Conservation (phyloP, 805 yeast species). For the Nakazawaea populi region DNA sequence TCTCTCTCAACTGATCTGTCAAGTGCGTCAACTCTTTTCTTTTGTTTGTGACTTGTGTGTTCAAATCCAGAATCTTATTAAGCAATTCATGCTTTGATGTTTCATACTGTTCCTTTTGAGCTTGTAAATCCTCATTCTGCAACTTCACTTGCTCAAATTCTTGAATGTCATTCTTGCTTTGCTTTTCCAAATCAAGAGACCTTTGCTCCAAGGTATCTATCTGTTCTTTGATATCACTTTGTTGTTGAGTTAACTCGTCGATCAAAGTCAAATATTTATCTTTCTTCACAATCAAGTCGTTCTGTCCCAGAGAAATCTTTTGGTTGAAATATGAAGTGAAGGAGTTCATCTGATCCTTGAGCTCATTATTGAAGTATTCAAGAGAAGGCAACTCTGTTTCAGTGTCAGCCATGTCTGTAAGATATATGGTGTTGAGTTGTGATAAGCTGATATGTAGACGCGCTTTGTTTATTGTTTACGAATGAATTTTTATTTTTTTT, state of each 20-base stretch:
- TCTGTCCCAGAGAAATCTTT: neutral
- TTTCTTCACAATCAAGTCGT: conserved; percentile 1
- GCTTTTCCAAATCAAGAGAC: neutral
- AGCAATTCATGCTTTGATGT: neutral
- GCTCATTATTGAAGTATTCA: conserved; percentile 8
- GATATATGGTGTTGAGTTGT: too few relatives aligned
- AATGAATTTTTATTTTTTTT: too few relatives aligned
- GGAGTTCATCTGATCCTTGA: conserved; percentile 2
- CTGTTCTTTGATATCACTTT: neutral
- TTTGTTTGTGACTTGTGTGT: neutral
- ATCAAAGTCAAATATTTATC: neutral
- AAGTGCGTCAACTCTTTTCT: neutral
- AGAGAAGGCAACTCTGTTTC: conserved; percentile 1
- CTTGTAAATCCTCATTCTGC: conserved; percentile 1
- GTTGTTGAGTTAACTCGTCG: conserved; percentile 1
- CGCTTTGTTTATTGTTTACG: neutral
- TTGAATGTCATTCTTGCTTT: neutral
- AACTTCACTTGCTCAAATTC: conserved; percentile 1
- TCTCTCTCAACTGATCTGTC: neutral
- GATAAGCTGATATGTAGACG: neutral
- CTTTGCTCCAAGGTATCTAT: neutral
- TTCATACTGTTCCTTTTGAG: conserved; percentile 1
- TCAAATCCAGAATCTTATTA: neutral
- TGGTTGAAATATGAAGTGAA: neutral
- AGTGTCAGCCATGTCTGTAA: neutral